phyloP scores from a whole-genome alignment of 441 rosid genomes.

The Croton laevigatus region DNA sequence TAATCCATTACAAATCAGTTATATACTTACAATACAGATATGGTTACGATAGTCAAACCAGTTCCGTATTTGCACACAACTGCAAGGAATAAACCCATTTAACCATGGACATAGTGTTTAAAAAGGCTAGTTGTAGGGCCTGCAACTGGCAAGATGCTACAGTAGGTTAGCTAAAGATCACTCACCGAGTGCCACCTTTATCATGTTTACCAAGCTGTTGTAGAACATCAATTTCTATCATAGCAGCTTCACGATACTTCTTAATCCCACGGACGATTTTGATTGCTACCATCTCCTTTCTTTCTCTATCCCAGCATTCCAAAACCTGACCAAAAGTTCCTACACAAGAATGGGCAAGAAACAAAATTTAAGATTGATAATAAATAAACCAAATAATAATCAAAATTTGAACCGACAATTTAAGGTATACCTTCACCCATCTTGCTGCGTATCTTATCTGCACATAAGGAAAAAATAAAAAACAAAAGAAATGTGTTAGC shows the following conservation, averaged over 20 bases:
- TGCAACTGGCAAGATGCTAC: constrained; percentile 16
- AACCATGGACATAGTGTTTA: constrained; percentile 42
- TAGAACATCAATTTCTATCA: constrained; percentile 78
- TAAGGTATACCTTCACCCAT: constrained; percentile 75
- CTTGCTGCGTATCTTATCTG: constrained; percentile 80
- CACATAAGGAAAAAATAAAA: constrained; percentile 13
- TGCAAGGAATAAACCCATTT: constrained; percentile 87
- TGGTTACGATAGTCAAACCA: constrained; percentile 99
- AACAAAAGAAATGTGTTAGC: background rate
- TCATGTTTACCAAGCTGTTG: constrained; percentile 85
- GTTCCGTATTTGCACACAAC: constrained; percentile 96
- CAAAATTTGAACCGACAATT: background rate
- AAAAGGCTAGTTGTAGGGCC: constrained; percentile 17
- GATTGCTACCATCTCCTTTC: constrained; percentile 80
- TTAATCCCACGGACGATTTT: constrained; percentile 82
- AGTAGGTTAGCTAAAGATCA: constrained; percentile 11
- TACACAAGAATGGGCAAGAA: constrained; percentile 15
- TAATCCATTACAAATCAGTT: constrained; percentile 49
- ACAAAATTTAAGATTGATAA: background rate
- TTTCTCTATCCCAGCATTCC: constrained; percentile 88
- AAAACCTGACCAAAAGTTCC: constrained; percentile 92
- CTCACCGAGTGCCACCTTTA: constrained; percentile 81
- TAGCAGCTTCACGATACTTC: constrained; percentile 85
- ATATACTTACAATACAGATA: constrained; percentile 94
- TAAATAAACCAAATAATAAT: background rate